Evolutionary conservation across 805 yeast species (phyloP).

Genomic region (Yarrowia divulgata): DNA sequence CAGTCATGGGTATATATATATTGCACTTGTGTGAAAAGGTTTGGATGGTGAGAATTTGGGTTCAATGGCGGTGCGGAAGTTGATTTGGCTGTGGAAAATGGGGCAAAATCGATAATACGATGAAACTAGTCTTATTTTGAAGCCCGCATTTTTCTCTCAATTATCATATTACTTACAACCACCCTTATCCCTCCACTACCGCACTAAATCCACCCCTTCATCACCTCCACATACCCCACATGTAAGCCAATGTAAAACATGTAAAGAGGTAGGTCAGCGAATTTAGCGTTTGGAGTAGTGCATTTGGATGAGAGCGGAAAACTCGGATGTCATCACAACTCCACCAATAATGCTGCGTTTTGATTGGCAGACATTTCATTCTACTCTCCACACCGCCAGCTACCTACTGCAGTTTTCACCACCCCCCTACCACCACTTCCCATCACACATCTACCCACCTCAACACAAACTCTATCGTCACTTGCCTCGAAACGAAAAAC

Average conservation of each 20-base stretch:
- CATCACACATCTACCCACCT: neutral
- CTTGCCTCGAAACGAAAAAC: constrained; percentile 28
- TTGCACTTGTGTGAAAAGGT: neutral
- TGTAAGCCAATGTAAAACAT: constrained; percentile 38
- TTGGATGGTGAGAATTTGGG: neutral
- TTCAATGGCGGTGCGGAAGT: neutral
- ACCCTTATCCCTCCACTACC: too few species aligned
- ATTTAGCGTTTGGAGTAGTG: constrained; percentile 3
- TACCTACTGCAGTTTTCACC: too few species aligned
- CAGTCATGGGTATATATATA: constrained; percentile 24
- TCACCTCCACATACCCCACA: constrained; percentile 25
- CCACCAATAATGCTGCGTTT: too few species aligned
- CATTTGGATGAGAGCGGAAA: neutral
- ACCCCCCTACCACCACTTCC: too few species aligned
- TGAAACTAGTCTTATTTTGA: neutral
- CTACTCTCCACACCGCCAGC: too few species aligned
- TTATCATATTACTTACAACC: too few species aligned
- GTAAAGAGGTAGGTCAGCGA: constrained; percentile 12
- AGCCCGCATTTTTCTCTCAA: too few species aligned
- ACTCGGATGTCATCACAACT: too few species aligned
- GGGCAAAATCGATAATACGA: neutral
- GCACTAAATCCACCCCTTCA: too few species aligned
- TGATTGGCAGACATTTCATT: too few species aligned
- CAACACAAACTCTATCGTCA: neutral
- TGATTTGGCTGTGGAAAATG: too few species aligned